Evolutionary conservation across 2,329 filamentous ascomycete genomes (phyloP).

Genomic region (Colletotrichum ledebouriae): DNA sequence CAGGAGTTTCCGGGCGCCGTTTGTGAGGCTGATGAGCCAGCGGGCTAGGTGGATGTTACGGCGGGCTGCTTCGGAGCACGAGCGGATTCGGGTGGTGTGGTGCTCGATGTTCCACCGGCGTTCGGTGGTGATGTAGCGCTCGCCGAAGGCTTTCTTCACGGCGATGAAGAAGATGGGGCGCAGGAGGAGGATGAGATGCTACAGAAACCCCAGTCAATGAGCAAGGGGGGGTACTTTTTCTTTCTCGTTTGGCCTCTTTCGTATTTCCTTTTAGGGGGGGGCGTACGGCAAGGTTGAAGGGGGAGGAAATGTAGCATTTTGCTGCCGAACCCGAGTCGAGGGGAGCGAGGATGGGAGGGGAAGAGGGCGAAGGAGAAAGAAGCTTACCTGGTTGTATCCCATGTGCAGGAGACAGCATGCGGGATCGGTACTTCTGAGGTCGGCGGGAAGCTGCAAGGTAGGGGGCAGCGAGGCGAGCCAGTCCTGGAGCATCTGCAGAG

Average conservation of each 20-base stretch:
- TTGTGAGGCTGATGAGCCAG: slow-evolving; percentile 54
- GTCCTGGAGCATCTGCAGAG: slow-evolving; percentile 56
- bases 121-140: slow-evolving; percentile 51
- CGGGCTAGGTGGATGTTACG: slow-evolving; percentile 60
- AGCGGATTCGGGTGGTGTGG: slow-evolving; percentile 51
- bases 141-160: slow-evolving; percentile 61
- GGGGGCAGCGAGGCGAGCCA: slow-evolving; percentile 57
- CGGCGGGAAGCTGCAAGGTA: slow-evolving; percentile 53
- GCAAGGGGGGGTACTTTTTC: not conserved
- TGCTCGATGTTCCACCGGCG: slow-evolving; percentile 47
- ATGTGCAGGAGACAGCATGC: slow-evolving; percentile 62
- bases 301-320: slow-evolving; percentile 4
- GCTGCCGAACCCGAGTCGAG: not conserved
- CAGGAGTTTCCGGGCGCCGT: slow-evolving; percentile 54
- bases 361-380: not conserved
- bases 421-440: slow-evolving; percentile 55
- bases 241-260: slow-evolving; percentile 9
- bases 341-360: slow-evolving; percentile 47
- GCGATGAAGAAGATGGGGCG: slow-evolving; percentile 63
- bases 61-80: slow-evolving; percentile 60
- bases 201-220: slow-evolving; percentile 22
- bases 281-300: not conserved
- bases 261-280: not conserved
- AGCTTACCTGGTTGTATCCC: slow-evolving; percentile 55
- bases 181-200: slow-evolving; percentile 63